Base-by-base conservation (phyloP, 257 asterid genomes). In the Solanum chmielewskii region DNA sequence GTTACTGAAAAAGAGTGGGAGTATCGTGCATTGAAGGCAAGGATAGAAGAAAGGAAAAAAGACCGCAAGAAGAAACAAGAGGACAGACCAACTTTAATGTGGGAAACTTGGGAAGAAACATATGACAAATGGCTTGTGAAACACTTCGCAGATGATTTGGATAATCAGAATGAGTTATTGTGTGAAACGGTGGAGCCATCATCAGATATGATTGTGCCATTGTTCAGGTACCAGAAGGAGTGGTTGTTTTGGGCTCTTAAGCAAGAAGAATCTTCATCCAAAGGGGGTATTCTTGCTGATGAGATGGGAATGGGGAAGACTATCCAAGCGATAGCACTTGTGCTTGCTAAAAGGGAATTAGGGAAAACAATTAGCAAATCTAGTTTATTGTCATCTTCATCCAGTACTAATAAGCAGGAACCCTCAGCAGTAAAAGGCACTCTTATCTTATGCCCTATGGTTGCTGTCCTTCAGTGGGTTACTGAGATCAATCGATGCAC, bases 221-320 rank as follows among this genome's bases (percentile, higher is more conserved):
- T 96, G 86, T 90, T 96, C 76, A 93, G 98, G 90, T 95, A 94
- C 92, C 98, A 96, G 91, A 95, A 95, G 87, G 98, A 96, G 90
- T 96, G 98, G 98, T 92, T 96, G 89, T 94, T 98, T 49, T 96
- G 99, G 99, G 93, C 98, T 15, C 88, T 95, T 90, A 94, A 90
- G 87, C 98, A 95, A 91, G 99, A 96, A 91, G 98, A 94, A 85
- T 95, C 97, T 89, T 9, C 90, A 87, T 80, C 89, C 39, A 90
- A 92, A 88, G 98, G 98, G 85, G 98, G 99, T 86, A 96, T 95
- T 84, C 98, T 96, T 85, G 98, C 99, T 10, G 99, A 96, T 87
- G 99, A 96, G 91, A 95, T 95, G 99, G 99, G 98, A 23, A 96
- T 96, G 99, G 99, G 99, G 35, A 96, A 96, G 91, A 96, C 99